A percentile compares a stretch with the other conserved stretches of the same genome.
phyloP scores from a whole-genome alignment of 768 basidiomycete genomes.

The Chalciporus sphaerocephalus region DNA sequence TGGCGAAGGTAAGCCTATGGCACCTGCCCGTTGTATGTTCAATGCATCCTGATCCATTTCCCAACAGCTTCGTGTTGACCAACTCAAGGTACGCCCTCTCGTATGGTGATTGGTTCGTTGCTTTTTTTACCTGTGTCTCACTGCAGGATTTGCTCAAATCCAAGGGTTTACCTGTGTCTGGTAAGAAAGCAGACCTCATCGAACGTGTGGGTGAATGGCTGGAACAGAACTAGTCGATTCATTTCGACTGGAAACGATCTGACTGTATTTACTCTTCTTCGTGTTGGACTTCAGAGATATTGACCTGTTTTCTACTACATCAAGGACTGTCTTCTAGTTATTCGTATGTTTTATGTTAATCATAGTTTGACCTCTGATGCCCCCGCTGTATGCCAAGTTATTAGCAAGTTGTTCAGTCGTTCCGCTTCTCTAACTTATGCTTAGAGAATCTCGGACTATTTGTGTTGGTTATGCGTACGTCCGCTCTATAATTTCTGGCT shows the following conservation, averaged over 20 bases:
- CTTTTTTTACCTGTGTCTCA: not conserved
- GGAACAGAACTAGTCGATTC: conserved; percentile 28
- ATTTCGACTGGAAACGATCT: not conserved
- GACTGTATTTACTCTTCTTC: no score
- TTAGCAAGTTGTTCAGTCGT: no score
- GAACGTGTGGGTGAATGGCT: conserved; percentile 66
- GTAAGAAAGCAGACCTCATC: conserved; percentile 70
- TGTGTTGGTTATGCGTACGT: no score
- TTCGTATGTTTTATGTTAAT: no score
- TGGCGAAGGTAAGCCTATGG: conserved; percentile 56
- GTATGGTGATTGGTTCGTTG: not conserved
- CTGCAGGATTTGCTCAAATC: conserved; percentile 67
- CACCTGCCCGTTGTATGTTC: not conserved
- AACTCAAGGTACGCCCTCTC: conserved; percentile 57
- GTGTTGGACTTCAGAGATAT: no score
- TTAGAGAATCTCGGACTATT: no score
- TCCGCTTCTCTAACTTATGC: no score
- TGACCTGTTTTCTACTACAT: no score
- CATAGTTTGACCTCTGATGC: no score
- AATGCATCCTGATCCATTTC: conserved; percentile 4
- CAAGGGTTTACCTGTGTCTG: conserved; percentile 56
- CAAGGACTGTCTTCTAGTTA: no score
- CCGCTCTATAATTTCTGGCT: no score
- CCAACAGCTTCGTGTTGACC: conserved; percentile 66
- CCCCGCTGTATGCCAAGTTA: no score